Conservation (phyloP, 208 protist species). For the Crithidia expoeki region DNA sequence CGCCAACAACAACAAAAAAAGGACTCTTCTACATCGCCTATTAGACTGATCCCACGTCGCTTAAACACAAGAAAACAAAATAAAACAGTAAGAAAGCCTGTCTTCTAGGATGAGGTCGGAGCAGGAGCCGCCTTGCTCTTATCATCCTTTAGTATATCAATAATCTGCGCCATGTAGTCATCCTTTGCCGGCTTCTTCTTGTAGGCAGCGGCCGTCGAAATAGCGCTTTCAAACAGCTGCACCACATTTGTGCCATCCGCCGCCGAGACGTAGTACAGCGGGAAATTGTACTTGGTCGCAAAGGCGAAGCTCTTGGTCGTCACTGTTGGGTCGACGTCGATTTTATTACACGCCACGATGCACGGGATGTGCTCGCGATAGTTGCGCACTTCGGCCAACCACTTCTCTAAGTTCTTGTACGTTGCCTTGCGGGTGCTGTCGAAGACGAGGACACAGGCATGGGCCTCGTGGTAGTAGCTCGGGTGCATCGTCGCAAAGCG, state of each 20-base stretch:
- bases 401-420: conserved; percentile 96
- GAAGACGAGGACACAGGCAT: conserved; percentile 94
- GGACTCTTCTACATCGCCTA: too few species aligned
- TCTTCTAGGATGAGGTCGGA: not conserved
- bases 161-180: conserved; percentile 83
- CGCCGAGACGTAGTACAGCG: conserved; percentile 94
- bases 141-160: conserved; percentile 70
- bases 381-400: conserved; percentile 92
- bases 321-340: conserved; percentile 90
- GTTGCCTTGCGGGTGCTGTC: conserved; percentile 95
- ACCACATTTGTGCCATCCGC: conserved; percentile 95
- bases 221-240: conserved; percentile 89
- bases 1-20: too few species aligned
- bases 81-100: too few species aligned
- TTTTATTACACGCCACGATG: conserved; percentile 96
- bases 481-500: conserved; percentile 94
- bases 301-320: conserved; percentile 94
- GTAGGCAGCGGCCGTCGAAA: conserved; percentile 77
- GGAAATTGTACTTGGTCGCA: conserved; percentile 90
- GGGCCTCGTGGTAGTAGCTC: conserved; percentile 95
- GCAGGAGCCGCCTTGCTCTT: conserved; percentile 25
- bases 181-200: conserved; percentile 90
- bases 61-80: too few species aligned
- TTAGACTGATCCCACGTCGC: too few species aligned
- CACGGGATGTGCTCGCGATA: conserved; percentile 93